These are phyloP conservation scores for Argentina anserina DNA, from an alignment of 306 rosid species.

Conservation along the genomic window DNA sequence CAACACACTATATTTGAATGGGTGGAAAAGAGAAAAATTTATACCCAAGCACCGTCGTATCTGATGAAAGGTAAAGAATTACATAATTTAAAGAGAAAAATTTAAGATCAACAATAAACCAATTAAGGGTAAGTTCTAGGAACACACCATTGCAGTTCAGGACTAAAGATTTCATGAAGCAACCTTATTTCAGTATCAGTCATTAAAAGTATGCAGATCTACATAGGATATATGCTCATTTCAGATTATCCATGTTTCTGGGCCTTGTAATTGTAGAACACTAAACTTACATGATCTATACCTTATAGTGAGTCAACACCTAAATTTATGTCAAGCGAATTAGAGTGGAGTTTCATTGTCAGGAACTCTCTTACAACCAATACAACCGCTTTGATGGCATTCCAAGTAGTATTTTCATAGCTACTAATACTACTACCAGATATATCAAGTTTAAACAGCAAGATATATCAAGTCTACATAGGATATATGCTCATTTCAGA, in stretches of 20 bases:
- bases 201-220: not conserved
- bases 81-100: not conserved
- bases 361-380: not conserved
- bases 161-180: not conserved
- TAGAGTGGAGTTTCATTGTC: not conserved
- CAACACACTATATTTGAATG: no score
- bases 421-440: not conserved
- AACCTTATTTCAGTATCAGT: not conserved
- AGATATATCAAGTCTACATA: no score
- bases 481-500: not conserved
- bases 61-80: constrained; percentile 38
- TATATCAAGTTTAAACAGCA: not conserved
- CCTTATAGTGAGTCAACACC: not conserved
- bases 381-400: not conserved
- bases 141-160: not conserved
- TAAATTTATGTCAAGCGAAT: not conserved
- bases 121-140: not conserved
- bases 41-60: constrained; percentile 50
- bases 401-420: not conserved
- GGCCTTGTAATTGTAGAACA: not conserved
- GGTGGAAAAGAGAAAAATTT: no score
- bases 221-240: not conserved
- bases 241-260: not conserved
- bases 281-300: not conserved
- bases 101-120: not conserved